Evolutionary conservation across 2,329 filamentous ascomycete genomes (phyloP).

Genomic region (Fusarium goolgardi): DNA sequence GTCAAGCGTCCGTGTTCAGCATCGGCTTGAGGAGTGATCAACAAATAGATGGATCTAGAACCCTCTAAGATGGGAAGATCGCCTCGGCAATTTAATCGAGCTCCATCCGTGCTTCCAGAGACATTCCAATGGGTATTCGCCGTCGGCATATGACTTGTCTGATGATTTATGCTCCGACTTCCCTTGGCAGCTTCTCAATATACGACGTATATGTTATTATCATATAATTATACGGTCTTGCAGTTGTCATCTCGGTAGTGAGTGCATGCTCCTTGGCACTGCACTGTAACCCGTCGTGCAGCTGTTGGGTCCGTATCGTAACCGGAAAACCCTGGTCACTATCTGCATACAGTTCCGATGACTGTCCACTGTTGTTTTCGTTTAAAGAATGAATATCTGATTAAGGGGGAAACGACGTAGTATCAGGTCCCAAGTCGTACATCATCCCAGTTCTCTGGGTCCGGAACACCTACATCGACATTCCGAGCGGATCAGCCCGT

Average conservation of each 20-base stretch:
- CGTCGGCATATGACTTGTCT: background rate
- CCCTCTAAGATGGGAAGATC: background rate
- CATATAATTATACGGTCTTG: background rate
- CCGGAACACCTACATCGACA: background rate
- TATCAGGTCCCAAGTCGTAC: background rate
- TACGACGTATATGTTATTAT: background rate
- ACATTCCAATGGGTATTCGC: background rate
- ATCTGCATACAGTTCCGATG: background rate
- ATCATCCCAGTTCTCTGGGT: conserved; percentile 5
- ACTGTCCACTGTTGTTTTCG: background rate
- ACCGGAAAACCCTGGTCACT: background rate
- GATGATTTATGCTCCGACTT: background rate
- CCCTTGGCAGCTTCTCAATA: background rate
- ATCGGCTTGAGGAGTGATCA: background rate
- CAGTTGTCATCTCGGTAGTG: background rate
- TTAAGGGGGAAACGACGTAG: conserved; percentile 3
- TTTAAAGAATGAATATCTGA: background rate
- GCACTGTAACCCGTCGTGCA: background rate
- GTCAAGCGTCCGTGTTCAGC: background rate
- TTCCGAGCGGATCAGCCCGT: conserved; percentile 7
- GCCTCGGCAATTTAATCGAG: background rate
- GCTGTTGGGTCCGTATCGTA: background rate
- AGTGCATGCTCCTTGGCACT: conserved; percentile 2
- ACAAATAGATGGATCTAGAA: background rate
- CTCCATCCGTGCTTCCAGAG: background rate